Percentiles rank a stretch among this genome's conserved stretches.
Evolutionary conservation across 805 yeast genomes (phyloP).

Genomic region (Ogataea pignaliae): DNA sequence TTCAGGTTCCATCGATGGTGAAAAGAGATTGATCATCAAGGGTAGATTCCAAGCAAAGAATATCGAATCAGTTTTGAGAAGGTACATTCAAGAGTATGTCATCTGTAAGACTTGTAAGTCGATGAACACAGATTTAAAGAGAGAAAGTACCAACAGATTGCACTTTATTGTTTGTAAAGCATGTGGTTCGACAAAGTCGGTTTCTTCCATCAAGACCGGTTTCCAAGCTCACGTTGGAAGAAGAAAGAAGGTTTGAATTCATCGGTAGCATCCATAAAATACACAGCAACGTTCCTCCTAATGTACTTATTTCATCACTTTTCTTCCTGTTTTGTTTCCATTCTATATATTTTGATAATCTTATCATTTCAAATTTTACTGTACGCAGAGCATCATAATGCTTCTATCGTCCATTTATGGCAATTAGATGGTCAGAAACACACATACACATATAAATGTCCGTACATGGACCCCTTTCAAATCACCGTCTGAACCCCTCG

Average conservation of each 20-base stretch:
- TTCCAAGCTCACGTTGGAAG: conserved; percentile 97
- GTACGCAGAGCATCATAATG: no score
- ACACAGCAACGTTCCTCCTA: no score
- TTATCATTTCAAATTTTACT: no score
- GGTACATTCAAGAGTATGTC: conserved; percentile 95
- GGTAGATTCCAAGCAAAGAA: conserved; percentile 98
- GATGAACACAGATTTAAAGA: conserved; percentile 91
- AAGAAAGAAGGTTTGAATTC: conserved; percentile 56
- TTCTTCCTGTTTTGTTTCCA: background rate
- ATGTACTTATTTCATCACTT: background rate
- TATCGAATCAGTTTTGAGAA: conserved; percentile 91
- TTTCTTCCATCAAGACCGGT: conserved; percentile 96
- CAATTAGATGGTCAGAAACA: no score
- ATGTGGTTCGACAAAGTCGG: conserved; percentile 97
- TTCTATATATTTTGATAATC: background rate
- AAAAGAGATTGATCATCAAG: conserved; percentile 91
- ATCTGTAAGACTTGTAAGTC: conserved; percentile 99
- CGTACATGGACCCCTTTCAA: no score
- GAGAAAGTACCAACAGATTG: conserved; percentile 94
- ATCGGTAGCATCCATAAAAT: background rate
- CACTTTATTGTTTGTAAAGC: conserved; percentile 97
- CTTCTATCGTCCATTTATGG: no score
- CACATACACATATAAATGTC: no score
- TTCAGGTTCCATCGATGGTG: conserved; percentile 98
- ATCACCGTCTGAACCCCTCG: no score